Evolutionary conservation across 169 alveolate genomes (phyloP), one percentile per base, ranked within the genome.

Genomic region (Eimeria zaria): DNA sequence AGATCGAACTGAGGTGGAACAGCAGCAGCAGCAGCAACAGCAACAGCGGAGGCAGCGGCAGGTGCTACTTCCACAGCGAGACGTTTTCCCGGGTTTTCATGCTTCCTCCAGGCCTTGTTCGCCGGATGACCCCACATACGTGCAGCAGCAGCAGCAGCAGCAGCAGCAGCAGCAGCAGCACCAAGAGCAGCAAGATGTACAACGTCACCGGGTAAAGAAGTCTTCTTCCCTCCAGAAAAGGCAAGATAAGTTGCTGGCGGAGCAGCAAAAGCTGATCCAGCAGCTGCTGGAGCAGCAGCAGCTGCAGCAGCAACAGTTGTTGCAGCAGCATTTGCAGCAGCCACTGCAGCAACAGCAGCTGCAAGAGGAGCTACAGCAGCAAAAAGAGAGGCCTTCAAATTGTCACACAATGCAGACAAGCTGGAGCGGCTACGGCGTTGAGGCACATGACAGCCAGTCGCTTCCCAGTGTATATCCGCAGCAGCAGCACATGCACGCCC

Each of bases 21-120:
- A 73, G 8, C 84, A 36, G 78, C 78, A 83, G 53, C 74, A 51
- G 33, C 44, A n/a, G 73, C 91, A 53, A 74, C 74, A 51, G 91
- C 73, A 33, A 74, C 91, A 30, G 74, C 91, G 30, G 73, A 73
- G 22, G 74, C 69, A 83, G 44, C 62, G 12, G 58, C 55, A 36
- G 80, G n/a, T 24, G 80, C 64, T 48, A 48, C 76, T 58, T 1
- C 69, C 20, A 44, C 89, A 80, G 44, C 80, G 53, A 46, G 18
- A 76, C 60, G 9, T 46, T 27, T 12, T 41, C 84, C 20, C 30
- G 20, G 53, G 84, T n/a, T 1, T 14, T 24, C 64, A 76, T 2
- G 87, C 36, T 44, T 22, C 60, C 9, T 6, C 73, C 16, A 81
- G 71, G 90, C 51, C 90, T 53, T 0, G 71, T 36, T 55, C 30